Percentiles rank a stretch among this genome's conserved stretches.
These are phyloP conservation scores for Melaleuca quinquenervia DNA, from an alignment of 345 rosid genomes.

Conservation along the genomic window DNA sequence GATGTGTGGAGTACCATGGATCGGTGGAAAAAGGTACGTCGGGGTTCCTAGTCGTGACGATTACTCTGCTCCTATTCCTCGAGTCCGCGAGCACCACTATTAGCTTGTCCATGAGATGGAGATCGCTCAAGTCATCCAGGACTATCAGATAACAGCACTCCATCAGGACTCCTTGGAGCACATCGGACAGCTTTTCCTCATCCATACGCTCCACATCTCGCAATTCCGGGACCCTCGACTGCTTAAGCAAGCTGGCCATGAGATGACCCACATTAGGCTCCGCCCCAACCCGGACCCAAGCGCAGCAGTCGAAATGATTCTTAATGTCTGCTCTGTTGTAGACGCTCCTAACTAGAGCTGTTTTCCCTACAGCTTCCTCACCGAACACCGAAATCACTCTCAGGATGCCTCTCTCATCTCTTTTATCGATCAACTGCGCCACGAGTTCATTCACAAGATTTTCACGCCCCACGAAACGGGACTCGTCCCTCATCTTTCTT, in stretches of 20 bases:
- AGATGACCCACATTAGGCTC: neutral
- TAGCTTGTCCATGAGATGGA: neutral
- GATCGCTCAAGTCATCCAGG: neutral
- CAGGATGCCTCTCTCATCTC: neutral
- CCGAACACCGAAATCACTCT: neutral
- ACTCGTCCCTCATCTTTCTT: neutral
- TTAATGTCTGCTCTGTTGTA: neutral
- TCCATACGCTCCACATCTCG: constrained; percentile 1
- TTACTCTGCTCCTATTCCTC: neutral
- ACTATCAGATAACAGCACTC: constrained; percentile 7
- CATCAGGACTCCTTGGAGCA: neutral
- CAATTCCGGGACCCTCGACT: neutral
- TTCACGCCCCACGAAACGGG: fast-evolving
- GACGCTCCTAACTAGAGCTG: neutral
- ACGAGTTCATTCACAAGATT: fast-evolving
- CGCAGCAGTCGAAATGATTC: neutral
- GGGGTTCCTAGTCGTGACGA: neutral
- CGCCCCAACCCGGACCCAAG: neutral
- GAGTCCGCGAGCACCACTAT: neutral
- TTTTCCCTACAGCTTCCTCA: neutral
- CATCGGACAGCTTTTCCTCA: neutral
- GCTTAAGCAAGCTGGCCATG: neutral
- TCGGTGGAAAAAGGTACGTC: neutral
- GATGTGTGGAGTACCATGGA: neutral
- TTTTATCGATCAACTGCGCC: neutral